These are phyloP conservation scores for Bryoglossum gracile DNA, from an alignment of 495 filamentous ascomycete genomes.

Conservation along the genomic window DNA sequence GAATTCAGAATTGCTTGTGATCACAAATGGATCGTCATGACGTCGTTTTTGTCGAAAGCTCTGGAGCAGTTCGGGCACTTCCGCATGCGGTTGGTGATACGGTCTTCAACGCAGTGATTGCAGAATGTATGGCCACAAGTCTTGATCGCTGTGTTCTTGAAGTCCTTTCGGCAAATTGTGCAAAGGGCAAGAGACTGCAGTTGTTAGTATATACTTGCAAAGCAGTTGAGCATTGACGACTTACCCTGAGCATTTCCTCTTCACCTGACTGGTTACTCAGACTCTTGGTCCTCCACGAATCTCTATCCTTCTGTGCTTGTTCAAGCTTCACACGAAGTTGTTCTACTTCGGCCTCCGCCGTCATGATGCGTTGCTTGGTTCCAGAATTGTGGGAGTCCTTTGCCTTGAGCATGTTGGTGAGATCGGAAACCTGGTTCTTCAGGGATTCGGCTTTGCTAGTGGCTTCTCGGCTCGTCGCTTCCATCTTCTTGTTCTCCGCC, in stretches of 20 bases:
- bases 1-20: background rate
- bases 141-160: conserved; percentile 89
- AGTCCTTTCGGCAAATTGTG: conserved; percentile 78
- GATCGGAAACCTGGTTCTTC: conserved; percentile 67
- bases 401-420: conserved; percentile 59
- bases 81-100: conserved; percentile 76
- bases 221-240: conserved; percentile 27
- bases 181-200: conserved; percentile 77
- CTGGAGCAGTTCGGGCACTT: conserved; percentile 92
- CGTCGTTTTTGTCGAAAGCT: conserved; percentile 82
- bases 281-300: conserved; percentile 74
- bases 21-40: conserved; percentile 59
- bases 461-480: conserved; percentile 62
- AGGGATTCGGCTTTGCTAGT: conserved; percentile 59
- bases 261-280: conserved; percentile 72
- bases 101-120: conserved; percentile 77
- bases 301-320: conserved; percentile 66
- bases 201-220: conserved; percentile 29
- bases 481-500: conserved; percentile 60
- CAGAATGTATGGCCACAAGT: conserved; percentile 97
- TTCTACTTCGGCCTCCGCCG: conserved; percentile 62
- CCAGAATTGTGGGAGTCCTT: conserved; percentile 63
- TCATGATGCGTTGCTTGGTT: conserved; percentile 53
- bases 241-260: conserved; percentile 75
- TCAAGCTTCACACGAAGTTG: conserved; percentile 64